Evolutionary conservation across 2,329 filamentous ascomycete genomes (phyloP).

Genomic region (Aspergillus persii): DNA sequence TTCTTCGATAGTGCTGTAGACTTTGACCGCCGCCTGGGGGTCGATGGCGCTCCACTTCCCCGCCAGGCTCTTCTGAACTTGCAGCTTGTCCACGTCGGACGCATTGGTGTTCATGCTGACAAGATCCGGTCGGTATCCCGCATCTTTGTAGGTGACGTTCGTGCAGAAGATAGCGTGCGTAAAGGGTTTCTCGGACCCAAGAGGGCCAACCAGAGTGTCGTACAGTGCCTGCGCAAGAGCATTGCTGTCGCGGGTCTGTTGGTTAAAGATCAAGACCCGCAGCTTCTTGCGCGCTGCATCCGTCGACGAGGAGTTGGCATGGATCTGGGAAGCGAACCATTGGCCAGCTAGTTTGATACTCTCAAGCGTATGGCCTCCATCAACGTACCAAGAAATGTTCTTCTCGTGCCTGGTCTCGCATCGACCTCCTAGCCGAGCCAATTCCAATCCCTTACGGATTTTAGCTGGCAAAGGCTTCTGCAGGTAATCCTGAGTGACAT

Average conservation of each 20-base stretch:
- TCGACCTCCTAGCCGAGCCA: slow-evolving; percentile 69
- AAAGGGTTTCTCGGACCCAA: slow-evolving; percentile 54
- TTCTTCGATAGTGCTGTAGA: slow-evolving; percentile 66
- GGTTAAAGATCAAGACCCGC: slow-evolving; percentile 81
- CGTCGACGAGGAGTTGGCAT: slow-evolving; percentile 34
- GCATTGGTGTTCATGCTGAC: slow-evolving; percentile 61
- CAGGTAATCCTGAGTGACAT: slow-evolving; percentile 38
- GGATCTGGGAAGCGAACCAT: slow-evolving; percentile 67
- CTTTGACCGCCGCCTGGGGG: slow-evolving; percentile 52
- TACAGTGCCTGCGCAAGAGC: slow-evolving; percentile 65
- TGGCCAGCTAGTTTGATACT: slow-evolving; percentile 72
- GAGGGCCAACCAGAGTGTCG: slow-evolving; percentile 48
- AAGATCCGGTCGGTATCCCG: slow-evolving; percentile 63
- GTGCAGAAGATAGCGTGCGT: slow-evolving; percentile 76
- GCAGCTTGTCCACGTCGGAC: slow-evolving; percentile 56
- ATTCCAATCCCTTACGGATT: slow-evolving; percentile 64
- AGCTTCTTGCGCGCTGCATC: slow-evolving; percentile 34
- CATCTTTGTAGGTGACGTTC: slow-evolving; percentile 65
- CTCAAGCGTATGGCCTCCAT: slow-evolving; percentile 84
- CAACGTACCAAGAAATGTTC: slow-evolving; percentile 72
- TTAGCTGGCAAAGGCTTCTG: slow-evolving; percentile 54
- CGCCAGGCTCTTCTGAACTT: slow-evolving; percentile 67
- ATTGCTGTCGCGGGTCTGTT: slow-evolving; percentile 77
- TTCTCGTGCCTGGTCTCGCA: slow-evolving; percentile 66
- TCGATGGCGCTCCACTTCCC: slow-evolving; percentile 59